phyloP scores from a whole-genome alignment of 2,329 filamentous ascomycete species.

The Venturia carpophila region DNA sequence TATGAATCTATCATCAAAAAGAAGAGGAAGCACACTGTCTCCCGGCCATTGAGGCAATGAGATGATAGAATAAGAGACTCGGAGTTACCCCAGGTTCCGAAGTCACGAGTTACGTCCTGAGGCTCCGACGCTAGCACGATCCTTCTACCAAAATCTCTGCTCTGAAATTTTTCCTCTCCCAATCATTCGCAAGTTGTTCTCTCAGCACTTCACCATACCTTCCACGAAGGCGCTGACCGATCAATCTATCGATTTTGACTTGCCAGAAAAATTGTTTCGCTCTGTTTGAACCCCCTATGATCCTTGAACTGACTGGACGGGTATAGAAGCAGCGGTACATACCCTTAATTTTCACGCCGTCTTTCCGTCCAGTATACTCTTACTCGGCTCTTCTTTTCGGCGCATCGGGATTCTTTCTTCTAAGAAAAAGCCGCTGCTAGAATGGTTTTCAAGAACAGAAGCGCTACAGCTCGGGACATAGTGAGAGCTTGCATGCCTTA shows the following conservation, averaged over 20 bases:
- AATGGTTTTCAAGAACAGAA: no score
- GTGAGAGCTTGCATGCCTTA: no score
- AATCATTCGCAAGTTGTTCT: constrained; percentile 10
- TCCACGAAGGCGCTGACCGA: constrained; percentile 6
- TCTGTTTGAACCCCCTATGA: constrained; percentile 15
- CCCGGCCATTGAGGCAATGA: not conserved
- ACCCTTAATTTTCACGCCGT: not conserved
- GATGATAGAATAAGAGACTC: no score
- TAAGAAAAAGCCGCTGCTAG: no score
- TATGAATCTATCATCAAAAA: no score
- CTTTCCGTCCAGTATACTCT: not conserved
- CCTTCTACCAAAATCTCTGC: not conserved
- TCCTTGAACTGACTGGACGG: constrained; percentile 12
- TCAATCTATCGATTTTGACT: not conserved
- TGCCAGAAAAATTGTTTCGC: constrained; percentile 13
- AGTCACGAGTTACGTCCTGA: not conserved
- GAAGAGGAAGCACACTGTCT: no score
- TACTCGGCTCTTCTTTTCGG: not conserved
- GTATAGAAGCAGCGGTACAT: constrained; percentile 16
- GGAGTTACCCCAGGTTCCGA: no score
- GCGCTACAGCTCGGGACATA: no score
- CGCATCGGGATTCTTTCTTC: not conserved
- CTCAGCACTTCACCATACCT: constrained; percentile 5
- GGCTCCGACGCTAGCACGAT: not conserved
- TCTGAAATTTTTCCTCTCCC: not conserved